Evolutionary conservation across 768 basidiomycete species (phyloP), one percentile per base, ranked within the genome.

Genomic region (Auricularia cornea): DNA sequence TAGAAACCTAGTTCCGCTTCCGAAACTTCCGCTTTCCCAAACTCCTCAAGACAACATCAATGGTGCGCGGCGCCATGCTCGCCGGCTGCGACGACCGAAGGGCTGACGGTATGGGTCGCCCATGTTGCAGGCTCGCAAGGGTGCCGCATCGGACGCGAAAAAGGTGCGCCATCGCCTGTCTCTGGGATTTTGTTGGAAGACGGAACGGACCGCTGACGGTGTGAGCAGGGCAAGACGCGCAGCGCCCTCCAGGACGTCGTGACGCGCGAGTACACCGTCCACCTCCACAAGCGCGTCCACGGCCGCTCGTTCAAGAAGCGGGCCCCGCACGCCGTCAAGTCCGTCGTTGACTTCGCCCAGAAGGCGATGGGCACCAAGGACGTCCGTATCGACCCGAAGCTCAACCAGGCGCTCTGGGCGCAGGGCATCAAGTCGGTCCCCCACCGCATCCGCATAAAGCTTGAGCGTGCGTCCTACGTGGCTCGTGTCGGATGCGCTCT

Each of bases 231-330:
- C 78, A 96, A 97, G 84, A 86, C 86, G 72, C 94, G 96, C 78
- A 95, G 94, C 65, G 96, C 96, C 62, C 92, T 98, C 75, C 86
- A 92, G 79, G 96, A 98, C 77, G 96, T 98, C 79, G 96, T 98
- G 68, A 91, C 95, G 68, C 89, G 95, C 72, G 96, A 99, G 77
- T 97, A 98, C 88, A 98, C 96, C 72, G 90, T 98, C 82, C 93
- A 97, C 79, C 80, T 98, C 44, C 94, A 97, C 88, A 97, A 96
- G 78, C 88, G 79, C 69, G 92, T 94, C 51, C 92, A 94, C 77
- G 92, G 89, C 69, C 85, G 89, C 65, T 89, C 90, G 51, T 98
- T 97, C 84, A 98, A 98, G 82, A 96, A 96, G 84, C 89, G 95
- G 70, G 94, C 97, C 20, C 97, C 97, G 28, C 89, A 87, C 81